phyloP scores from a whole-genome alignment of 805 yeast genomes.

The Torulaspora maleeae region DNA sequence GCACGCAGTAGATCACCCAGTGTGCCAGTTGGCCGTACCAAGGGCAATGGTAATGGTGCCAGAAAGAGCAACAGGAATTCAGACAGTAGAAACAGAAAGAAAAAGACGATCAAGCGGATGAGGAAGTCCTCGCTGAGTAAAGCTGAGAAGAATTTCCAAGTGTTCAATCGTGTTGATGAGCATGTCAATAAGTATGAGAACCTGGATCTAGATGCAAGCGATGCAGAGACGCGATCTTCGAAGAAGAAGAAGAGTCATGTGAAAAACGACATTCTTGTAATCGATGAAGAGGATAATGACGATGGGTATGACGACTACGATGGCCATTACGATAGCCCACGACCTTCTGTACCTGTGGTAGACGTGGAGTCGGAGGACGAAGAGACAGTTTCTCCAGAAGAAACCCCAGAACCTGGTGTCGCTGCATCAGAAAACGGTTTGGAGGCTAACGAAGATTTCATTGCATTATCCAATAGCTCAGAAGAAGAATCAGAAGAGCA shows the following conservation, averaged over 20 bases:
- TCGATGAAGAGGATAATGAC: conserved; percentile 13
- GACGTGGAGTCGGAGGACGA: conserved; percentile 10
- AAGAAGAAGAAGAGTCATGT: conserved; percentile 9
- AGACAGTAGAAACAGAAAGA: conserved; percentile 10
- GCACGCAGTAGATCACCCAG: conserved; percentile 12
- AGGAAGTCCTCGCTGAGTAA: conserved; percentile 34
- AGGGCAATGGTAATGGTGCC: conserved; percentile 1
- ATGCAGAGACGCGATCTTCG: background rate
- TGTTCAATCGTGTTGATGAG: conserved; percentile 25
- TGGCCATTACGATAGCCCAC: conserved; percentile 27
- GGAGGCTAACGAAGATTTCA: conserved; percentile 41
- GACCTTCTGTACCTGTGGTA: conserved; percentile 13
- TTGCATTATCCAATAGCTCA: conserved; percentile 37
- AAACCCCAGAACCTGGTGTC: conserved; percentile 6
- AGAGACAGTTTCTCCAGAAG: conserved; percentile 1
- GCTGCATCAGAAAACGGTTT: conserved; percentile 26
- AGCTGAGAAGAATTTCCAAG: conserved; percentile 28
- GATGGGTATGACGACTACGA: conserved; percentile 30
- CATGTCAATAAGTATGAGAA: conserved; percentile 31
- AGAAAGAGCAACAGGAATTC: conserved; percentile 6
- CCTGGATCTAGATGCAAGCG: conserved; percentile 13
- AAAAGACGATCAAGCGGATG: conserved; percentile 20
- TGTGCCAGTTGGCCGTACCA: background rate
- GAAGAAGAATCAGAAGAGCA: conserved; percentile 25
- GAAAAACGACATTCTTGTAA: conserved; percentile 8